Conservation (phyloP, 768 basidiomycete genomes). For the Lactarius indigo region DNA sequence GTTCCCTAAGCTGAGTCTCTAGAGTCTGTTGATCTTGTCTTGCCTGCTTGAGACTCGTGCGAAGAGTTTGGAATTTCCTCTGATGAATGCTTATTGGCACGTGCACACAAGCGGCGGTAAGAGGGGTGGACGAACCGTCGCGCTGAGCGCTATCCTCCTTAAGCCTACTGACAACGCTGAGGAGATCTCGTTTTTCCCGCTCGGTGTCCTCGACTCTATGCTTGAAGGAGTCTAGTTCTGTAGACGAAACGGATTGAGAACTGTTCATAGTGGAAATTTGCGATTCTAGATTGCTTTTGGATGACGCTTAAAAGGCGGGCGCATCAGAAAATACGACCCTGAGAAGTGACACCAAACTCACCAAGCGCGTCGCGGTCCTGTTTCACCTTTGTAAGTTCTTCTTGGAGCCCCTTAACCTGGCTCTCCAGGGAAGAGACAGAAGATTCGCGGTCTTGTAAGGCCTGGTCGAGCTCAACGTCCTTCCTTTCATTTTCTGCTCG, state of each 20-base stretch:
- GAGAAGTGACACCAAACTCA: slow-evolving; percentile 34
- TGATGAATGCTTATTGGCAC: slow-evolving; percentile 28
- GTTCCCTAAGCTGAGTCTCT: slow-evolving; percentile 67
- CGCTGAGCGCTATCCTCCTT: slow-evolving; percentile 72
- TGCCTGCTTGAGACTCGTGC: slow-evolving; percentile 66
- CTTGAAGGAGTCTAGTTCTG: slow-evolving; percentile 56
- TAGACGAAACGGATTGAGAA: slow-evolving; percentile 59
- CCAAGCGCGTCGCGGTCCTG: slow-evolving; percentile 65
- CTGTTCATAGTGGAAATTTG: slow-evolving; percentile 55
- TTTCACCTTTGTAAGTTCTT: slow-evolving; percentile 54
- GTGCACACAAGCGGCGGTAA: neutral
- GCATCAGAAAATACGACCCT: slow-evolving; percentile 25
- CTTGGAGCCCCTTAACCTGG: slow-evolving; percentile 47
- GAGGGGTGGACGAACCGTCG: slow-evolving; percentile 55
- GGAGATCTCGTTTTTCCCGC: slow-evolving; percentile 86
- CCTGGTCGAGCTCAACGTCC: slow-evolving; percentile 82
- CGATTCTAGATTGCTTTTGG: slow-evolving; percentile 46
- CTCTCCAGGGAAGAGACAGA: slow-evolving; percentile 54
- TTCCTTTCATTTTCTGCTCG: slow-evolving; percentile 65
- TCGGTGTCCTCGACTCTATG: slow-evolving; percentile 71
- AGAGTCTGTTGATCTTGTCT: slow-evolving; percentile 67
- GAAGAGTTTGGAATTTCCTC: slow-evolving; percentile 74
- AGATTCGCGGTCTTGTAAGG: slow-evolving; percentile 72
- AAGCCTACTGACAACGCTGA: slow-evolving; percentile 76
- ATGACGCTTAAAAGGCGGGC: slow-evolving; percentile 36